These are phyloP conservation scores for Wickerhamiella azyma DNA, from an alignment of 805 yeast genomes.

Conservation along the genomic window DNA sequence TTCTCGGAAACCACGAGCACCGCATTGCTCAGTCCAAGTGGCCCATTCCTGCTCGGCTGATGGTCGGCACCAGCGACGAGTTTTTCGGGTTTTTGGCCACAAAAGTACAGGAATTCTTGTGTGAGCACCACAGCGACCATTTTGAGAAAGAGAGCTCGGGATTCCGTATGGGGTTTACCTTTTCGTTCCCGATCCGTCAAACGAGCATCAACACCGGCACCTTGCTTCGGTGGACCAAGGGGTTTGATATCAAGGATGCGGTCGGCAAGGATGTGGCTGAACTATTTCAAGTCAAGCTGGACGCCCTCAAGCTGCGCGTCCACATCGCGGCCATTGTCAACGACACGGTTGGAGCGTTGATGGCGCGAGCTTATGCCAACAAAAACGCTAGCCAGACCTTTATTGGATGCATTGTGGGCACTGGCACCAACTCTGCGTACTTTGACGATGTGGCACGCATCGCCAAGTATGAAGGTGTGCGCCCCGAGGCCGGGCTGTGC, in stretches of 20 bases:
- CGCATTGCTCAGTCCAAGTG: conserved; percentile 60
- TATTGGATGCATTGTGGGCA: conserved; percentile 87
- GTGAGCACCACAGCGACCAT: conserved; percentile 46
- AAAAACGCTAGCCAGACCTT: conserved; percentile 57
- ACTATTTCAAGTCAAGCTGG: conserved; percentile 56
- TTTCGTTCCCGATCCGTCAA: conserved; percentile 86
- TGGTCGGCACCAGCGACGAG: conserved; percentile 50
- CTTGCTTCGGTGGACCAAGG: conserved; percentile 92
- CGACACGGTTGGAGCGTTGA: conserved; percentile 89
- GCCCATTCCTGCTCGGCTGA: conserved; percentile 64
- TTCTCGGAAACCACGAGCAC: conserved; percentile 54
- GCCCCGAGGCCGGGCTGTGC: conserved; percentile 24
- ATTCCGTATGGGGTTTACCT: conserved; percentile 81
- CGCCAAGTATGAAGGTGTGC: conserved; percentile 43
- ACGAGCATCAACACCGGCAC: conserved; percentile 66
- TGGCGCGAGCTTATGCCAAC: conserved; percentile 74
- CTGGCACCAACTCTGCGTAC: conserved; percentile 97
- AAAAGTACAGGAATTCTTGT: conserved; percentile 51
- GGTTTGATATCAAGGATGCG: conserved; percentile 74
- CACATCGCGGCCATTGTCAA: conserved; percentile 78
- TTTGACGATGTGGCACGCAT: conserved; percentile 63
- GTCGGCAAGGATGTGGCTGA: conserved; percentile 74
- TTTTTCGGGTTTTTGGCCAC: conserved; percentile 65
- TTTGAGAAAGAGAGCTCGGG: conserved; percentile 22
- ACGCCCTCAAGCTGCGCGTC: conserved; percentile 40